Conservation (phyloP, 495 filamentous ascomycete genomes). For the Penicillium robsamsonii region DNA sequence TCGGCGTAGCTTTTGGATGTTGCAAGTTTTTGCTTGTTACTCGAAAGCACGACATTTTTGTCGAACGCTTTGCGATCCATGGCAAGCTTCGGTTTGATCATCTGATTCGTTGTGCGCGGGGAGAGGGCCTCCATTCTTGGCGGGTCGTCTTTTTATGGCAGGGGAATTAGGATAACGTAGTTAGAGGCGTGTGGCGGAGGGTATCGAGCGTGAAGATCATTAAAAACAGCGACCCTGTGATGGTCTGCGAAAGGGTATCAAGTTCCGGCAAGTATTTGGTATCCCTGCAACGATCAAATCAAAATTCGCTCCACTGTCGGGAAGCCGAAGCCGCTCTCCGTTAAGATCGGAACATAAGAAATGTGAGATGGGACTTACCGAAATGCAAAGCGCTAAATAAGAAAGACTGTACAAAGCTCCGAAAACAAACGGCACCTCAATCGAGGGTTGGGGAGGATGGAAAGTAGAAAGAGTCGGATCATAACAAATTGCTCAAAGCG, state of each 20-base stretch:
- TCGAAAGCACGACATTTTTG: slow-evolving; percentile 51
- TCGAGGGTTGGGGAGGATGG: slow-evolving; percentile 25
- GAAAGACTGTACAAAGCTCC: slow-evolving; percentile 27
- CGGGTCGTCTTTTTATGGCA: slow-evolving; percentile 4
- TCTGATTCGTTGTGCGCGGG: slow-evolving; percentile 65
- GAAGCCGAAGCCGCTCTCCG: slow-evolving; percentile 16
- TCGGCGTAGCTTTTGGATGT: slow-evolving; percentile 62
- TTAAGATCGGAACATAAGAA: slow-evolving; percentile 7
- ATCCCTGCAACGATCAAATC: slow-evolving; percentile 33
- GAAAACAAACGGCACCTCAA: slow-evolving; percentile 17
- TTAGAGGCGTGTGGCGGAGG: slow-evolving; percentile 20
- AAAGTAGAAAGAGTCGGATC: slow-evolving; percentile 24
- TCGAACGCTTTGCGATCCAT: slow-evolving; percentile 53
- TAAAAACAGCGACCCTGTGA: slow-evolving; percentile 18
- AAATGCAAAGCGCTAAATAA: slow-evolving; percentile 35
- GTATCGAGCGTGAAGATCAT: slow-evolving; percentile 23
- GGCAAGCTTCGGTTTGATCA: slow-evolving; percentile 42
- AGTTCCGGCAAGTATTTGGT: slow-evolving; percentile 22
- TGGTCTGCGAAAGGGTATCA: slow-evolving; percentile 25
- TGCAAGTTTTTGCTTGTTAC: slow-evolving; percentile 38
- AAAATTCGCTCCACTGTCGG: slow-evolving; percentile 23
- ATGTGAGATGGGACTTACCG: slow-evolving; percentile 13
- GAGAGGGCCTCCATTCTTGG: slow-evolving; percentile 67
- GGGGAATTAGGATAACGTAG: slow-evolving; percentile 18
- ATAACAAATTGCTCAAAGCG: slow-evolving; percentile 41